Percentiles rank a stretch among this genome's conserved stretches.
These are phyloP conservation scores for Ogataea saltuana DNA, from an alignment of 805 yeast genomes.

Conservation along the genomic window DNA sequence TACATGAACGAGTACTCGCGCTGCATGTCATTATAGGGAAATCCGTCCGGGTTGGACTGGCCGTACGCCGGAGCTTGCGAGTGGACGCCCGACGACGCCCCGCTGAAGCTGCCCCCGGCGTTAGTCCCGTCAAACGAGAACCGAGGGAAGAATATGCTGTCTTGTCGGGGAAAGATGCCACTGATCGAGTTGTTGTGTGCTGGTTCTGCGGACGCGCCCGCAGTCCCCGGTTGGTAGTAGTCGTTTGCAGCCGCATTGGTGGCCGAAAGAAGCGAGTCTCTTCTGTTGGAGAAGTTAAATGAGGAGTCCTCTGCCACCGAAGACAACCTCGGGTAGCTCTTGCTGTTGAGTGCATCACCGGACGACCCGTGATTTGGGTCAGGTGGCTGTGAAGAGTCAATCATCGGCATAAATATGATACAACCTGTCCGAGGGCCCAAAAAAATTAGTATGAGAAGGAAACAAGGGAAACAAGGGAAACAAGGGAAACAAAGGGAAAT, in stretches of 20 bases:
- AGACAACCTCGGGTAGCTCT: slow-evolving; percentile 20
- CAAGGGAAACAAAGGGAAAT: slow-evolving; percentile 4
- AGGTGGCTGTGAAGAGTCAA: slow-evolving; percentile 28
- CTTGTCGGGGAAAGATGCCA: slow-evolving; percentile 31
- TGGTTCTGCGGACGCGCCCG: slow-evolving; percentile 11
- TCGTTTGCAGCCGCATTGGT: slow-evolving; percentile 19
- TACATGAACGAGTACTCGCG: slow-evolving; percentile 31
- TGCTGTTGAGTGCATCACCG: slow-evolving; percentile 18
- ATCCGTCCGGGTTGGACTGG: slow-evolving; percentile 23
- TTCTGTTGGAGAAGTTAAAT: slow-evolving; percentile 28
- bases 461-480: neutral
- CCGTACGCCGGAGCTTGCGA: slow-evolving; percentile 14
- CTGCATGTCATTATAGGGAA: slow-evolving; percentile 28
- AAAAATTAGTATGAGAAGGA: neutral
- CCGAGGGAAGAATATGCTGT: slow-evolving; percentile 32
- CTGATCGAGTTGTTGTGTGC: slow-evolving; percentile 23
- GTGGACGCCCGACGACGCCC: slow-evolving; percentile 10
- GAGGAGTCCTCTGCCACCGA: slow-evolving; percentile 30
- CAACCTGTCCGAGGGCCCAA: too few species aligned
- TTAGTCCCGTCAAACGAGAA: slow-evolving; percentile 30
- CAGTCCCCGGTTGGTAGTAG: slow-evolving; percentile 11
- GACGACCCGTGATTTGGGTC: slow-evolving; percentile 24
- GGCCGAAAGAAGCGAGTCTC: slow-evolving; percentile 29
- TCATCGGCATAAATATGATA: slow-evolving; percentile 22
- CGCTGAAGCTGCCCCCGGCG: slow-evolving; percentile 23